Percentiles rank a stretch among this genome's conserved stretches.
Evolutionary conservation across 1,284 basidiomycete genomes (phyloP).

Genomic region (Rhodotorula mucilaginosa): DNA sequence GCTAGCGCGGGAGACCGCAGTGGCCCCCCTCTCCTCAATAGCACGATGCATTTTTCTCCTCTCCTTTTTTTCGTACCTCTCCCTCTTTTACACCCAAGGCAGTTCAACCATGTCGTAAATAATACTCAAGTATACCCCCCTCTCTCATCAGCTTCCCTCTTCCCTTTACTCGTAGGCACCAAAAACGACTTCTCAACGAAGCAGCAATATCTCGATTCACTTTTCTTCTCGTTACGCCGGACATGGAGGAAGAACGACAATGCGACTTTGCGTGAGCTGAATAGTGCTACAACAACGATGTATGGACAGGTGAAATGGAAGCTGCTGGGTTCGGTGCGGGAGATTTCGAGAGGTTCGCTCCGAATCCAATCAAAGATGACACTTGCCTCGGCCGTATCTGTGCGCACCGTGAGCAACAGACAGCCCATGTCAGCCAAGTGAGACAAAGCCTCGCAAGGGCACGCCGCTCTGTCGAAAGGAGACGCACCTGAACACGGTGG

Average conservation of each 20-base stretch:
- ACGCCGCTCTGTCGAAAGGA: background rate
- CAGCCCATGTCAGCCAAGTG: too few relatives aligned
- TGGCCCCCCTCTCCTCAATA: background rate
- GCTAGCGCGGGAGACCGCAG: background rate
- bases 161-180: background rate
- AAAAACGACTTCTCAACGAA: too few relatives aligned
- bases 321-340: background rate
- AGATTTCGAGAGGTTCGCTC: background rate
- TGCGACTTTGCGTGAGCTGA: too few relatives aligned
- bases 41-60: background rate
- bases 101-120: background rate
- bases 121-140: background rate
- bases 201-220: too few relatives aligned
- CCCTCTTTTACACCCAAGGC: background rate
- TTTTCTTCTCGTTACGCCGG: too few relatives aligned
- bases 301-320: background rate
- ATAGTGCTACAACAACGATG: background rate
- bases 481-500: slow-evolving; percentile 32
- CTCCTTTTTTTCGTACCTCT: background rate
- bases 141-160: background rate
- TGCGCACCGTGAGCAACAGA: fast-evolving
- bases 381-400: slow-evolving; percentile 11
- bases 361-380: background rate
- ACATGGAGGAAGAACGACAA: too few relatives aligned
- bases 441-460: background rate